Conservation (phyloP, 148 eudicot species). For the Persicaria tinctoria region DNA sequence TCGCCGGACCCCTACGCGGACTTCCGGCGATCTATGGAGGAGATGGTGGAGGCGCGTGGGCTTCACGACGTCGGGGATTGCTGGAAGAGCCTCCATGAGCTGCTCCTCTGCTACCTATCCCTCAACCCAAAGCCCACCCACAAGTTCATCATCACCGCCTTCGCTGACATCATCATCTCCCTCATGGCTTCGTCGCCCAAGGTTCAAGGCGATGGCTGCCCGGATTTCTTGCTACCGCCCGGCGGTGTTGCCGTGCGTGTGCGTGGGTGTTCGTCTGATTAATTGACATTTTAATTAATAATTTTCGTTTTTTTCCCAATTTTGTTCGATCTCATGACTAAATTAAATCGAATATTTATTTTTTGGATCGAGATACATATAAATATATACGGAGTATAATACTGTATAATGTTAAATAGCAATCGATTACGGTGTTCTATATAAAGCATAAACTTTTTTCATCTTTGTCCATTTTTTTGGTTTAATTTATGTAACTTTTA, state of each 20-base stretch:
- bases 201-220: background rate
- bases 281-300: background rate
- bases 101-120: slow-evolving; percentile 1
- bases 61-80: background rate
- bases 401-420: too few species aligned
- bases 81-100: background rate
- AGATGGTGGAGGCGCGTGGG: slow-evolving; percentile 10
- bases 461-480: too few species aligned
- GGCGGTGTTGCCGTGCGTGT: background rate
- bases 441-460: too few species aligned
- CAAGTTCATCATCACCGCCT: slow-evolving; percentile 3
- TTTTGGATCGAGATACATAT: too few species aligned
- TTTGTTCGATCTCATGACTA: too few species aligned
- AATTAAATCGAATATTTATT: too few species aligned
- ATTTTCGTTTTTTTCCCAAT: too few species aligned
- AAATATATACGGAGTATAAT: too few species aligned
- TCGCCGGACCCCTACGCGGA: slow-evolving; percentile 5
- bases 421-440: too few species aligned
- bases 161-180: slow-evolving; percentile 3
- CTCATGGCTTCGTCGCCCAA: background rate
- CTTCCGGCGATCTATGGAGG: slow-evolving; percentile 9
- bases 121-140: slow-evolving; percentile 8
- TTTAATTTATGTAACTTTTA: too few species aligned
- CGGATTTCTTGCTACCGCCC: background rate
- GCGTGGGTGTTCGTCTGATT: background rate